Percentiles rank a stretch among this genome's conserved stretches.
These are phyloP conservation scores for Exsudoporus frostii DNA, from an alignment of 768 basidiomycete species.

Conservation along the genomic window DNA sequence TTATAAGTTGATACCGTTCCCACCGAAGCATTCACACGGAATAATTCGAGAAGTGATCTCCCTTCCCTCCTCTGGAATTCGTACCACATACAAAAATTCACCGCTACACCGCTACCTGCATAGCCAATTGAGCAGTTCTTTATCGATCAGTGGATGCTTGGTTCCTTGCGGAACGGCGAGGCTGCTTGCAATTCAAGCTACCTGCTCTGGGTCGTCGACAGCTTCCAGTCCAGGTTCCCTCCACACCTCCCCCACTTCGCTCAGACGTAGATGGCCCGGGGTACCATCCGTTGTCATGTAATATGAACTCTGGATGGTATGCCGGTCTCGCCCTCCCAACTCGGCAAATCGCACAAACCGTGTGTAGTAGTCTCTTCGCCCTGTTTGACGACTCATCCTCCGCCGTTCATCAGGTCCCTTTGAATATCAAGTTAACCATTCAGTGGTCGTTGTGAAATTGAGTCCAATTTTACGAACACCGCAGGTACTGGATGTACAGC, in stretches of 20 bases:
- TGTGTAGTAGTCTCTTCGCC: neutral
- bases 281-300: neutral
- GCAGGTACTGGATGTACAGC: too few relatives aligned
- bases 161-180: too few relatives aligned
- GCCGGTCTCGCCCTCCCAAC: neutral
- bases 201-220: too few relatives aligned
- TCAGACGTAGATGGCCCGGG: neutral
- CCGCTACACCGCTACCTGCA: neutral
- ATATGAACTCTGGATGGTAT: neutral
- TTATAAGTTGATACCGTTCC: neutral
- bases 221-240: neutral
- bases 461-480: too few relatives aligned
- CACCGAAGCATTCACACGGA: neutral
- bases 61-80: neutral
- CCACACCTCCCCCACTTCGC: neutral
- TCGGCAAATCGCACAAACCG: neutral
- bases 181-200: neutral
- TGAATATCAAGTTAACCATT: too few relatives aligned
- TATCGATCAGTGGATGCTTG: too few relatives aligned
- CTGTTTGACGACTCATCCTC: too few relatives aligned
- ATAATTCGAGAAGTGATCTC: too few relatives aligned
- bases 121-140: neutral
- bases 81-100: neutral
- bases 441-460: too few relatives aligned
- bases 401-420: too few relatives aligned